Conservation (phyloP, 441 rosid species). For the Viola pubescens region DNA sequence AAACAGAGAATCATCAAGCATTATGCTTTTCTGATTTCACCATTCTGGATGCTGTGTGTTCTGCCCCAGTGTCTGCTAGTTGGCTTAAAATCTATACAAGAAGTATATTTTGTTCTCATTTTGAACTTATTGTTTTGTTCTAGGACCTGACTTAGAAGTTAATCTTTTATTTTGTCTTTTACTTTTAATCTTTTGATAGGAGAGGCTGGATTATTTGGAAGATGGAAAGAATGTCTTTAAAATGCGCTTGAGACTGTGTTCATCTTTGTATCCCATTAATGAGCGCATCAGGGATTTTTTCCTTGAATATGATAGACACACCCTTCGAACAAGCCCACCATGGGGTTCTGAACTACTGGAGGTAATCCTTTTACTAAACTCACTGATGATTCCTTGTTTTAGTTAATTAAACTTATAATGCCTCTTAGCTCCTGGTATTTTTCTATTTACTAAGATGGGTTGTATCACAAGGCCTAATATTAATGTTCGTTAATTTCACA, state of each 20-base stretch:
- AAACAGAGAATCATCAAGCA: no score
- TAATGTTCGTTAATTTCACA: slow-evolving; percentile 22
- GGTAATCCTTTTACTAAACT: slow-evolving; percentile 36
- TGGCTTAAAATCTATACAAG: not conserved
- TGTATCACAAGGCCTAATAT: slow-evolving; percentile 1
- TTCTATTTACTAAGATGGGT: not conserved
- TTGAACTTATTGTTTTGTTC: not conserved
- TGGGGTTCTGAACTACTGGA: slow-evolving; percentile 99
- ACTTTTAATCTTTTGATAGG: slow-evolving; percentile 37
- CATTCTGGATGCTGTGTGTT: not conserved
- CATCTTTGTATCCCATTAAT: slow-evolving; percentile 84
- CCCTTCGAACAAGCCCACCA: slow-evolving; percentile 93
- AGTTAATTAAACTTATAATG: not conserved
- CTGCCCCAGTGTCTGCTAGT: not conserved
- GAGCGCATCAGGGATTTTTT: slow-evolving; percentile 98
- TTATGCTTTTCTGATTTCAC: no score
- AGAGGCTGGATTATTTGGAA: slow-evolving; percentile 95
- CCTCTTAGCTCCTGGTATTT: no score
- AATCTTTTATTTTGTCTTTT: not conserved
- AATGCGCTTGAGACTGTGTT: slow-evolving; percentile 89
- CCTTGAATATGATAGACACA: slow-evolving; percentile 97
- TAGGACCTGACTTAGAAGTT: not conserved
- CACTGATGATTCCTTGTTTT: not conserved
- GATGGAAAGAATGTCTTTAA: slow-evolving; percentile 88
- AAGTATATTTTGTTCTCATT: not conserved